Percentiles rank a stretch among this genome's conserved stretches.
Evolutionary conservation across 2,329 filamentous ascomycete genomes (phyloP).

Genomic region (Pseudocercospora fuligena): DNA sequence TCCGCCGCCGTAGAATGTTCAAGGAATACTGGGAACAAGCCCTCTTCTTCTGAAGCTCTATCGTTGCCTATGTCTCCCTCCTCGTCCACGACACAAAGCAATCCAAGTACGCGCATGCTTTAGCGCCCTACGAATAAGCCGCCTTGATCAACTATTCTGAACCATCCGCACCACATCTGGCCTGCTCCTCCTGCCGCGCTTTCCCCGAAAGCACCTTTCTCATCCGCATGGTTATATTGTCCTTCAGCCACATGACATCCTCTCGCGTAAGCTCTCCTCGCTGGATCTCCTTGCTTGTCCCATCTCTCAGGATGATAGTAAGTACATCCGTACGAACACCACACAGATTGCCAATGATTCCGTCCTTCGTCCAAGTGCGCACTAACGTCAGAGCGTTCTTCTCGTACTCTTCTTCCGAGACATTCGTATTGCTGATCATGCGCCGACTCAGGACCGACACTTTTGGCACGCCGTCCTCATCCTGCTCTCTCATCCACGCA

Average conservation of each 20-base stretch:
- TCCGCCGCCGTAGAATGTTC: conserved; percentile 11
- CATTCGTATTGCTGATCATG: neutral
- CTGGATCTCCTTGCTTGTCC: conserved; percentile 12
- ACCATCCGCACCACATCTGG: neutral
- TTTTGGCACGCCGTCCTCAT: neutral
- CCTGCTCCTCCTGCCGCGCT: neutral
- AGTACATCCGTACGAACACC: neutral
- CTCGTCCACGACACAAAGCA: neutral
- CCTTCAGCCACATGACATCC: conserved; percentile 11
- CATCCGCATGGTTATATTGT: conserved; percentile 9
- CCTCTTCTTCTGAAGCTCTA: neutral
- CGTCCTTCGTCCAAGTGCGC: neutral
- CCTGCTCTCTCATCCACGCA: conserved; percentile 4
- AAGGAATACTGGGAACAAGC: neutral
- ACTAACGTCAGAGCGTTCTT: neutral
- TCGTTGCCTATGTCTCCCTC: neutral
- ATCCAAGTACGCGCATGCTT: neutral
- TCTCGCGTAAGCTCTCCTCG: conserved; percentile 6
- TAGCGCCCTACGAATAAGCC: neutral
- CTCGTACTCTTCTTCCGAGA: neutral
- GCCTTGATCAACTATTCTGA: neutral
- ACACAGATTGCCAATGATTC: neutral
- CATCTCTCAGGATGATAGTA: conserved; percentile 13
- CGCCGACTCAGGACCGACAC: neutral
- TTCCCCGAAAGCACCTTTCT: conserved; percentile 14